Base-by-base conservation (phyloP, 805 yeast species). In the Naumovozyma baii region DNA sequence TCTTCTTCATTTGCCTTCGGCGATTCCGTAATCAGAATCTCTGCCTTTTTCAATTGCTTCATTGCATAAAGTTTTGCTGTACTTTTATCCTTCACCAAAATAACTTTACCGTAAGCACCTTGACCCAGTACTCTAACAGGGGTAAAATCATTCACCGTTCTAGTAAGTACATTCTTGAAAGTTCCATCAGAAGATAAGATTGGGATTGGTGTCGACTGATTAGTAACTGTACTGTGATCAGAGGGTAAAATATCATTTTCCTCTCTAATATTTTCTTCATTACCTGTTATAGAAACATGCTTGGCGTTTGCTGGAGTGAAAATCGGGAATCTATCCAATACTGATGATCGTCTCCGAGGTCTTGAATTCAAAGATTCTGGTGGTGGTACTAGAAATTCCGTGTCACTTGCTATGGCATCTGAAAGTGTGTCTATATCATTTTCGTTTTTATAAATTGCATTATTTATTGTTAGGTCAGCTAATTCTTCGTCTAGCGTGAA, bases 101-200 rank as follows among this genome's bases (percentile, higher is more conserved):
- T 63, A 2, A 86, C 96, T 55, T 83, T 85, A 3, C 96, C 95
- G 49, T 83, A 86, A 2, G 95, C 86, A 3, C 96, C 96, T 38
- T 78, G 73, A 0, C 96, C 96, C 4, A 86, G 65, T 0, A 85
- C 92, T 48, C 76, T 80, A 5, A 87, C 60, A 2, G 83, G 82
- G 49, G 73, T 77, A 51, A 87, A 86, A 54, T 86, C 94, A 4
- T 51, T 37, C 4, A 68, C 55, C 19, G 50, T 54, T 13, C 61
- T 50, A 8, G 42, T 9, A 30, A 41, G n/a, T 37, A 47, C 15
- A 40, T 28, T 14, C 10, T 12, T 5, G 13, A 9, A 4, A 14
- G 9, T 29, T 14, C 15, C 15, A 9, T 13, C 13, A 5, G 13
- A 9, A 12, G 31, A 12, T n/a, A 14, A 8, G 13, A 9, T 29